These are phyloP conservation scores for Aspergillus carlsbadensis DNA, from an alignment of 495 filamentous ascomycete species.

Conservation along the genomic window DNA sequence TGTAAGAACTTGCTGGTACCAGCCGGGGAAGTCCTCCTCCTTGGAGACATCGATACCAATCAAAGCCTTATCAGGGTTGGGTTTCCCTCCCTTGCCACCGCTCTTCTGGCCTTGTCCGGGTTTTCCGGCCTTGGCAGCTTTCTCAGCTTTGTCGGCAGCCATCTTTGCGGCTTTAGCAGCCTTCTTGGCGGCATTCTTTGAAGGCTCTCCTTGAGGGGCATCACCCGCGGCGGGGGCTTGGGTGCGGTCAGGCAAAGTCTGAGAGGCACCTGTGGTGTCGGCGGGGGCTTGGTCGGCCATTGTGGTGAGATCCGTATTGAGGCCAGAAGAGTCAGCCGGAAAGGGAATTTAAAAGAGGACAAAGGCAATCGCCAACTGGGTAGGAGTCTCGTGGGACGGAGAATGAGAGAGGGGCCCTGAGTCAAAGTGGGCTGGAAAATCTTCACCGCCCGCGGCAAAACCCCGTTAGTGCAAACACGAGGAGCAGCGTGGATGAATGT, in stretches of 20 bases:
- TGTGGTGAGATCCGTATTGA: conserved; percentile 25
- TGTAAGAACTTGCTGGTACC: conserved; percentile 94
- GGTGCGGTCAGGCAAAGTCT: conserved; percentile 43
- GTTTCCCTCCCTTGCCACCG: conserved; percentile 21
- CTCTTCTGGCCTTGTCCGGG: conserved; percentile 64
- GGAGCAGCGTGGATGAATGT: conserved; percentile 3
- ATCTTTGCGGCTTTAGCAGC: conserved; percentile 66
- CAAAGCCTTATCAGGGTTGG: conserved; percentile 59
- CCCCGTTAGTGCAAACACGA: conserved; percentile 38
- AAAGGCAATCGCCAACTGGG: conserved; percentile 5
- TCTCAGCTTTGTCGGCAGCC: conserved; percentile 67
- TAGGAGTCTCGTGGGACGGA: conserved; percentile 16
- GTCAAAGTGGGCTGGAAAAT: conserved; percentile 47
- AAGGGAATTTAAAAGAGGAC: conserved; percentile 12
- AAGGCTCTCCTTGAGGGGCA: conserved; percentile 46
- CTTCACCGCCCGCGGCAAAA: conserved; percentile 49
- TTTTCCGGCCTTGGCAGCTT: conserved; percentile 66
- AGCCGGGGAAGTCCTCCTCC: conserved; percentile 81
- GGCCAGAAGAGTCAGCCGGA: conserved; percentile 16
- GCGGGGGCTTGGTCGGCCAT: conserved; percentile 43
- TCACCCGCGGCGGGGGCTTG: conserved; percentile 42
- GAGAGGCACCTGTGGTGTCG: conserved; percentile 29
- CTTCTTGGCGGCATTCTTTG: conserved; percentile 69
- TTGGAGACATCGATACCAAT: conserved; percentile 87
- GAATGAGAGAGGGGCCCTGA: conserved; percentile 14